These are phyloP conservation scores for Calonectria montana DNA, from an alignment of 2,329 filamentous ascomycete genomes.

Conservation along the genomic window DNA sequence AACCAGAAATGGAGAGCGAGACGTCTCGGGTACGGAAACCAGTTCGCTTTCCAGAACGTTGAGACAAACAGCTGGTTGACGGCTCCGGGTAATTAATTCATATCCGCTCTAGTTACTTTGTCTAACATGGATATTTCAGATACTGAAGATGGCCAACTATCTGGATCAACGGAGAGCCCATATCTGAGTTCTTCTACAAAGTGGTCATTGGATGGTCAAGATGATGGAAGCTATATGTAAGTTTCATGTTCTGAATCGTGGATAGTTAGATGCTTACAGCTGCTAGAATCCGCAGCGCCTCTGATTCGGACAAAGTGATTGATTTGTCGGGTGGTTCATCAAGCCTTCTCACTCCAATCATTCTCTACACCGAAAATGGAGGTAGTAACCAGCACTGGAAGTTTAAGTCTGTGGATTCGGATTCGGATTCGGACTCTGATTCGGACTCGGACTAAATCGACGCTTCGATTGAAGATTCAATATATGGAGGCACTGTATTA, in stretches of 20 bases:
- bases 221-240: neutral
- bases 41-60: neutral
- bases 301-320: neutral
- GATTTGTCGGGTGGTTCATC: neutral
- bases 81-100: neutral
- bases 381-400: neutral
- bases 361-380: neutral
- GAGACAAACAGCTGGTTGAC: neutral
- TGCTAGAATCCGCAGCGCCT: neutral
- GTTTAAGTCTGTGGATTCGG: neutral
- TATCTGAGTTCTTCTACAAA: neutral
- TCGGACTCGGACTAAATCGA: neutral
- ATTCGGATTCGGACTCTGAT: neutral
- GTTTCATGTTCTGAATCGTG: neutral
- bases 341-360: neutral
- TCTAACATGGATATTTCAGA: neutral
- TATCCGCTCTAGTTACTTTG: no score
- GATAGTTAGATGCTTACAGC: neutral
- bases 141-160: neutral
- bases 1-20: neutral
- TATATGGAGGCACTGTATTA: no score
- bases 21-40: neutral
- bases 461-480: no score
- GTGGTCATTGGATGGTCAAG: neutral
- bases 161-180: neutral